These are phyloP conservation scores for Achlya hypogyna DNA, from an alignment of 352 stramenopile species.

Conservation along the genomic window DNA sequence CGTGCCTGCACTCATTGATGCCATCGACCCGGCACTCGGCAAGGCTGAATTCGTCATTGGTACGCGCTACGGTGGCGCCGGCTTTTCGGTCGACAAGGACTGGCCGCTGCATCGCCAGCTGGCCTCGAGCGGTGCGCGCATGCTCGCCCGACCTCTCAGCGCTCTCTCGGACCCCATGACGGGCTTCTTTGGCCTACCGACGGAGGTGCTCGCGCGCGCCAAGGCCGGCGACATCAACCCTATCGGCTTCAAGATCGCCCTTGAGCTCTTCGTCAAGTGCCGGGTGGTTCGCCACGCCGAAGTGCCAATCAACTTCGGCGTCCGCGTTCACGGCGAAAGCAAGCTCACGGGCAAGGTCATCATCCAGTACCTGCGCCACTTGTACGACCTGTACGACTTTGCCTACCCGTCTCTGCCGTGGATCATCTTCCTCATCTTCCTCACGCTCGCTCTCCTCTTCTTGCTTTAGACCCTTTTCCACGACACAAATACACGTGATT, in stretches of 20 bases:
- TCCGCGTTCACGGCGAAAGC: constrained; percentile 29
- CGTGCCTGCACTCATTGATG: constrained; percentile 25
- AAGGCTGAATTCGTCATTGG: constrained; percentile 30
- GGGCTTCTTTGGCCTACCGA: constrained; percentile 29
- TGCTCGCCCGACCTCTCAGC: constrained; percentile 26
- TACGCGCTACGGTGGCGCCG: constrained; percentile 26
- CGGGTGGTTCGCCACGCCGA: constrained; percentile 23
- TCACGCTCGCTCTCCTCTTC: constrained; percentile 12
- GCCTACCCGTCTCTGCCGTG: constrained; percentile 17
- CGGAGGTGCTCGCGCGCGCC: constrained; percentile 20
- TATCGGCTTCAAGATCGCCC: constrained; percentile 32
- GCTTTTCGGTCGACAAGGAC: constrained; percentile 24
- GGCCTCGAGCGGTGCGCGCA: constrained; percentile 27
- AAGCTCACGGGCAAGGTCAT: constrained; percentile 35
- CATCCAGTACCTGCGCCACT: constrained; percentile 29
- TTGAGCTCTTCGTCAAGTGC: constrained; percentile 35
- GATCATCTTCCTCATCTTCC: constrained; percentile 16
- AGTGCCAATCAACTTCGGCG: constrained; percentile 33
- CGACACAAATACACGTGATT: not conserved
- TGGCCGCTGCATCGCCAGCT: constrained; percentile 26
- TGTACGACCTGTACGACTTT: constrained; percentile 26
- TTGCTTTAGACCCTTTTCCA: not conserved
- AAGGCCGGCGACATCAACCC: constrained; percentile 23
- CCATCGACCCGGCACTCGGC: constrained; percentile 22
- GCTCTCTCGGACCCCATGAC: constrained; percentile 31